phyloP scores from a whole-genome alignment of 352 stramenopile species.

The Phytophthora citrophthora region DNA sequence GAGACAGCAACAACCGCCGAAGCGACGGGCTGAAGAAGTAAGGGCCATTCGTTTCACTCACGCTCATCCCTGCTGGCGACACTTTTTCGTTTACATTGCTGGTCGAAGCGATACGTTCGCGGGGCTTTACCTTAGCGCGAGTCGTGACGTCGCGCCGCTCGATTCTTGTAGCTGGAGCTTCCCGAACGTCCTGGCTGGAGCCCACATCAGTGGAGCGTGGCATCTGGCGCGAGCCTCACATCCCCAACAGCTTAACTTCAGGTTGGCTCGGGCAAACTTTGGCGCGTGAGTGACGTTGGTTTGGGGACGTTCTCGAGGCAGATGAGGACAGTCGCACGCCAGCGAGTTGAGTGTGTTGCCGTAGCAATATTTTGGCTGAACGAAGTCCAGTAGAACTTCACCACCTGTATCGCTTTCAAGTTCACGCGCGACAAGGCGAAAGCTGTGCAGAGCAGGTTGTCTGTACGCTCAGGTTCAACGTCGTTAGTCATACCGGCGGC shows the following conservation, averaged over 20 bases:
- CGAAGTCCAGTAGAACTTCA: too few relatives aligned
- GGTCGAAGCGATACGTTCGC: not conserved
- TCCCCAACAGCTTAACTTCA: not conserved
- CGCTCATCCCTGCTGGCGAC: constrained; percentile 32
- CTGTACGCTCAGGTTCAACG: not conserved
- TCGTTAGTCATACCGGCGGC: not conserved
- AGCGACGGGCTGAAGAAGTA: not conserved
- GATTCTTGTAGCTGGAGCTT: constrained; percentile 1
- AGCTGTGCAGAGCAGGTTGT: constrained; percentile 12
- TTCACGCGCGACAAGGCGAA: constrained; percentile 15
- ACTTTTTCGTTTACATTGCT: constrained; percentile 32
- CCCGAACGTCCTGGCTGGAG: constrained; percentile 9
- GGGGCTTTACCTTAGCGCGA: constrained; percentile 17
- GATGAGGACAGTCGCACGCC: constrained; percentile 22
- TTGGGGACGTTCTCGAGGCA: constrained; percentile 16
- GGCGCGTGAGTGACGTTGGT: constrained; percentile 28
- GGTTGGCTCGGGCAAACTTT: constrained; percentile 29
- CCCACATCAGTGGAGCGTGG: constrained; percentile 11
- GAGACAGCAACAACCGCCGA: not conserved
- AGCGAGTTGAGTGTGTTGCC: constrained; percentile 11
- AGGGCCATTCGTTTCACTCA: constrained; percentile 24
- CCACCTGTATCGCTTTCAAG: constrained; percentile 23
- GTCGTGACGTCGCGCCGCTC: not conserved
- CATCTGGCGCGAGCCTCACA: constrained; percentile 16
- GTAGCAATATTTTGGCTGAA: not conserved